Evolutionary conservation across 176 grass and related monocot species (phyloP).

Genomic region (Canna indica): DNA sequence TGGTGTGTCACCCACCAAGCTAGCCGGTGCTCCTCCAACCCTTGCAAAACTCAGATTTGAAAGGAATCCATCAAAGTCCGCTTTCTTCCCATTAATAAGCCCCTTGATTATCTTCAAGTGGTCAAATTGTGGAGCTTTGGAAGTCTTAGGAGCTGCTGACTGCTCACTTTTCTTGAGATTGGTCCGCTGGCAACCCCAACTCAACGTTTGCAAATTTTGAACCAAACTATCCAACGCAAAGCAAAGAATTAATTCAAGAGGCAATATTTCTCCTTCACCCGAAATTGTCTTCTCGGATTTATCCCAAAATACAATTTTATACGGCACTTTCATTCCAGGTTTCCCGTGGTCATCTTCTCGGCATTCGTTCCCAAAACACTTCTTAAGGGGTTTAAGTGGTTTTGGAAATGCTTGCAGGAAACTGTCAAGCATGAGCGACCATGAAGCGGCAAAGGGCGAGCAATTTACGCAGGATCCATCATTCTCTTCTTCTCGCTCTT

Average conservation of each 20-base stretch:
- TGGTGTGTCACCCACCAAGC: conserved; percentile 19
- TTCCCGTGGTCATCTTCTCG: conserved; percentile 16
- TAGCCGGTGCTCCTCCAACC: conserved; percentile 35
- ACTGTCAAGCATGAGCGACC: conserved; percentile 39
- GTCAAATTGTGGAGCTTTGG: conserved; percentile 13
- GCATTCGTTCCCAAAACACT: conserved; percentile 45
- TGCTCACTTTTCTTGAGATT: conserved; percentile 17
- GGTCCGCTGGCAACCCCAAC: conserved; percentile 32
- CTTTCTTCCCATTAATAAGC: conserved; percentile 52
- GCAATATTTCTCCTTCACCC: conserved; percentile 18
- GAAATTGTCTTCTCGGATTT: conserved; percentile 12
- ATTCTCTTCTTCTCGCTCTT: conserved; percentile 13
- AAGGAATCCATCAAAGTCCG: conserved; percentile 76
- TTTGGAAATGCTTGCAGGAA: conserved; percentile 47
- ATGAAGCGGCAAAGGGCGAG: conserved; percentile 40
- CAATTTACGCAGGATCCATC: conserved; percentile 40
- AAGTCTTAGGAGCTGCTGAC: conserved; percentile 9
- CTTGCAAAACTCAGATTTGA: conserved; percentile 70
- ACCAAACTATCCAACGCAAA: conserved; percentile 55
- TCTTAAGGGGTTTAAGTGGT: conserved; percentile 49
- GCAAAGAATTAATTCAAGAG: conserved; percentile 62
- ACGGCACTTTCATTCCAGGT: not conserved
- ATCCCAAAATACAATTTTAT: conserved; percentile 17
- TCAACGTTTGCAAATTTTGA: conserved; percentile 48
- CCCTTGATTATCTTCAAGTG: conserved; percentile 40